A percentile compares a stretch with the other conserved stretches of the same genome.
These are phyloP conservation scores for Entoloma clypeatum DNA, from an alignment of 1,284 basidiomycete genomes.

Conservation along the genomic window DNA sequence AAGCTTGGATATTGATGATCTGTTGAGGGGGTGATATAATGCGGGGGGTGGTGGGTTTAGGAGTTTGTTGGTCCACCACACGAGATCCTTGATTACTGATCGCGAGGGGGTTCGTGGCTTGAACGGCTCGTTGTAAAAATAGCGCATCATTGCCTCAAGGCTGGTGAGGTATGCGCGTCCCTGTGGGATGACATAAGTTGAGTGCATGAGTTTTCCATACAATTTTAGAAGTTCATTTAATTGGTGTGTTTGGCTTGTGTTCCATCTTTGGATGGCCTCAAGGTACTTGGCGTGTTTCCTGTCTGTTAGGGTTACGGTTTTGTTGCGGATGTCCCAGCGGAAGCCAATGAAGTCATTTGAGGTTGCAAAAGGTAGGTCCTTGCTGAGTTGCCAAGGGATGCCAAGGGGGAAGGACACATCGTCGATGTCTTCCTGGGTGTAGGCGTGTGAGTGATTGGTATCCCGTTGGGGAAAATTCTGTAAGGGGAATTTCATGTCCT, in stretches of 20 bases:
- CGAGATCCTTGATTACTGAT: slow-evolving; percentile 21
- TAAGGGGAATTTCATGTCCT: slow-evolving; percentile 23
- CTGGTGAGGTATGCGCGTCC: too few relatives aligned
- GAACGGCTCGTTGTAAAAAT: slow-evolving; percentile 25
- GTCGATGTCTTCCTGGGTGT: slow-evolving; percentile 28
- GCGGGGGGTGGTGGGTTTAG: slow-evolving; percentile 10
- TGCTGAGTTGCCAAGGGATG: slow-evolving; percentile 30
- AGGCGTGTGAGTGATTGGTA: slow-evolving; percentile 18
- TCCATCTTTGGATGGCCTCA: slow-evolving; percentile 23
- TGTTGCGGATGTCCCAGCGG: slow-evolving; percentile 26
- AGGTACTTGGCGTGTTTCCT: slow-evolving; percentile 30
- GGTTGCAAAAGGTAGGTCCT: slow-evolving; percentile 26
- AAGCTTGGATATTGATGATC: slow-evolving; percentile 29
- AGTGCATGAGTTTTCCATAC: too few relatives aligned
- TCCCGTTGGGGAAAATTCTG: slow-evolving; percentile 17
- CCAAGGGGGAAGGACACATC: slow-evolving; percentile 25
- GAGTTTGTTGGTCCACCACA: slow-evolving; percentile 36
- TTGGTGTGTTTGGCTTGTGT: slow-evolving; percentile 9
- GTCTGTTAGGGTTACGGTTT: slow-evolving; percentile 21
- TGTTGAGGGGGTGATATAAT: slow-evolving; percentile 25
- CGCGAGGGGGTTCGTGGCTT: slow-evolving; percentile 22
- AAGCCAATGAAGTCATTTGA: slow-evolving; percentile 30
- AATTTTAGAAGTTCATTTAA: slow-evolving; percentile 23
- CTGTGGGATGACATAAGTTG: too few relatives aligned
- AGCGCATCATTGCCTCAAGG: slow-evolving; percentile 26